Evolutionary conservation across 345 rosid genomes (phyloP).

Genomic region (Litchi chinensis): DNA sequence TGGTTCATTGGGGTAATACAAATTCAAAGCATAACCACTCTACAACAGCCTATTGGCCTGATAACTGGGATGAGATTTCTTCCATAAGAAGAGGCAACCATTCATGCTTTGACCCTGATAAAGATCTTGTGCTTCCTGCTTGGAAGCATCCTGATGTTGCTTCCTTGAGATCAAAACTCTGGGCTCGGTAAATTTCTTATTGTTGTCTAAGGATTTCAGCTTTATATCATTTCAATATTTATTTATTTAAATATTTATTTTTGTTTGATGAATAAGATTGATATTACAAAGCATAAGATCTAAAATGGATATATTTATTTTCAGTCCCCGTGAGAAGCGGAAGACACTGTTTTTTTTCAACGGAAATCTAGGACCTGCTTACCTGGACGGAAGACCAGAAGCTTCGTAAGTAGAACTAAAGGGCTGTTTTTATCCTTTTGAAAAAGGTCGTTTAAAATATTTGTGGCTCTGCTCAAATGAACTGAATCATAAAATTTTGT

Average conservation of each 20-base stretch:
- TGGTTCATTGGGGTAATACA: constrained; percentile 99
- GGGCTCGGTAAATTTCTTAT: constrained; percentile 56
- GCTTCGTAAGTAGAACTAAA: constrained; percentile 59
- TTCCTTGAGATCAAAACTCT: constrained; percentile 58
- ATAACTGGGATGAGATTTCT: constrained; percentile 81
- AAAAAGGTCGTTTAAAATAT: background rate
- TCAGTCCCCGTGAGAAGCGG: constrained; percentile 76
- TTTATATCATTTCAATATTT: background rate
- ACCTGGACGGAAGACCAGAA: constrained; percentile 84
- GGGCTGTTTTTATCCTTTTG: background rate
- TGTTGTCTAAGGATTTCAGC: background rate
- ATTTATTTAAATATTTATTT: constrained; percentile 7
- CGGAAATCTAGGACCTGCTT: constrained; percentile 96
- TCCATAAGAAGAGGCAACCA: constrained; percentile 78
- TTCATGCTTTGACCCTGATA: constrained; percentile 93
- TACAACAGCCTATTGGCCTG: constrained; percentile 92
- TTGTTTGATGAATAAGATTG: background rate
- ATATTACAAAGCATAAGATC: background rate
- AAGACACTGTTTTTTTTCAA: constrained; percentile 87
- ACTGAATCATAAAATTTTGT: background rate
- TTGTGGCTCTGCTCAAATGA: background rate
- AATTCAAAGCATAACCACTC: constrained; percentile 91
- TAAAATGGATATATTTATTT: constrained; percentile 18
- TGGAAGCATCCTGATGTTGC: constrained; percentile 83
- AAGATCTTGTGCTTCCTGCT: constrained; percentile 98